Evolutionary conservation across 2,329 filamentous ascomycete genomes (phyloP).

Genomic region (Geosmithia flava): DNA sequence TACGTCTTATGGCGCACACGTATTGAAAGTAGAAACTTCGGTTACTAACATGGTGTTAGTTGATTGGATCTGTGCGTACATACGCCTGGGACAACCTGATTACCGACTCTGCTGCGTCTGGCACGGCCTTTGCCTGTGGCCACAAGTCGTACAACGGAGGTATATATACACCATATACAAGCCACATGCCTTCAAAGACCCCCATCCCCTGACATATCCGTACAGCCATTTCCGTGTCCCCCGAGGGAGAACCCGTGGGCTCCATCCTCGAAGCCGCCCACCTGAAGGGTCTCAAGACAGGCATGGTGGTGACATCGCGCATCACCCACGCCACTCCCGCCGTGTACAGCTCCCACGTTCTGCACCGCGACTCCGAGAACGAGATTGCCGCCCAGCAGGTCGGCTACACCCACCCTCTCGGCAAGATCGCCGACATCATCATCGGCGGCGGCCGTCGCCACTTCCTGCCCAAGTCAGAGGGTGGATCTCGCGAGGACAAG

Average conservation of each 20-base stretch:
- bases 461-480: constrained; percentile 8
- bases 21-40: too few relatives aligned
- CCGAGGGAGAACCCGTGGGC: constrained; percentile 9
- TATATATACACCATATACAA: too few relatives aligned
- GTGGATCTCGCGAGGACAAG: constrained; percentile 7
- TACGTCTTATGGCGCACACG: constrained; percentile 4
- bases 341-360: constrained; percentile 9
- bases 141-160: constrained; percentile 12
- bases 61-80: constrained; percentile 9
- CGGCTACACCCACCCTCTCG: constrained; percentile 9
- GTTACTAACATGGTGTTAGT: too few relatives aligned
- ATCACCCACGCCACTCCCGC: constrained; percentile 12
- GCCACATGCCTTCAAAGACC: neutral
- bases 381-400: constrained; percentile 13
- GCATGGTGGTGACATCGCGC: constrained; percentile 8
- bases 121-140: constrained; percentile 10
- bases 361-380: constrained; percentile 11
- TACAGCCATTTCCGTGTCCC: constrained; percentile 8
- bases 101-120: constrained; percentile 12
- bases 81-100: constrained; percentile 9
- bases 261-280: constrained; percentile 12
- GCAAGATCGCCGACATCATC: constrained; percentile 8
- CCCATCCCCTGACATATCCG: neutral
- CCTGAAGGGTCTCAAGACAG: constrained; percentile 10
- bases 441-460: constrained; percentile 11